Evolutionary conservation across 1,284 basidiomycete genomes (phyloP), one percentile per base, ranked within the genome.

Genomic region (Butyriboletus appendiculatus): DNA sequence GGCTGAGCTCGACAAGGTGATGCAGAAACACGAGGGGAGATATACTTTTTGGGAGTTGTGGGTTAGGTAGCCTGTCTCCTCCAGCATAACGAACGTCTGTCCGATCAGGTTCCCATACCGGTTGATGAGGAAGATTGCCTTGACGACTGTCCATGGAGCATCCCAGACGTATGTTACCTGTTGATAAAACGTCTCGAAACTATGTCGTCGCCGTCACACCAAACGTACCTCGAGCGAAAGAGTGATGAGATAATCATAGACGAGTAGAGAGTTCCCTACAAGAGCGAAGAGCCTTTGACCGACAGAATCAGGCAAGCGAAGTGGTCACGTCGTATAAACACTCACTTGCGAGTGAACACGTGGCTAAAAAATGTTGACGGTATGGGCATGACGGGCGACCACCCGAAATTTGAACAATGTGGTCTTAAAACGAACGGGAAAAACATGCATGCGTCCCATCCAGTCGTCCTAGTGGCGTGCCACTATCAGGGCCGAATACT

Each of bases 101-200:
- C 64, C 64, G 3, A 58, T 22, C 52, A 70, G 33, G 40, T 50
- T 69, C 11, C 50, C 61, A 45, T 69, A 70, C 18, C 68, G 62
- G 16, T 59, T 59, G 28, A 64, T 11, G 2, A 70, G 41, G 42
- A 69, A 69, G 20, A 63, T 35, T 3, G 4, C 14, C 15, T 70
- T 70, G 50, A 59, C 53, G n/a, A 40, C 0, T 1, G 64, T 50
- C 60, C 60, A 58, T 8, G 52, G 57, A 1, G 43, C 33, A 41
- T 46, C 18, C 65, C 65, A 67, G 5, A 70, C 53, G 34, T 55
- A 48, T 11, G 38, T 9, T 22, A 52, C 42, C 65, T 68, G 32
- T 34, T 20, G 16, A 47, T 45, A 26, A 18, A 42, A 8, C 8
- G 14, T 45, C 38, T 39, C 8, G 11, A 32, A n/a, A 40, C 38